These are phyloP conservation scores for Quercus gilva DNA, from an alignment of 306 rosid genomes.

Conservation along the genomic window DNA sequence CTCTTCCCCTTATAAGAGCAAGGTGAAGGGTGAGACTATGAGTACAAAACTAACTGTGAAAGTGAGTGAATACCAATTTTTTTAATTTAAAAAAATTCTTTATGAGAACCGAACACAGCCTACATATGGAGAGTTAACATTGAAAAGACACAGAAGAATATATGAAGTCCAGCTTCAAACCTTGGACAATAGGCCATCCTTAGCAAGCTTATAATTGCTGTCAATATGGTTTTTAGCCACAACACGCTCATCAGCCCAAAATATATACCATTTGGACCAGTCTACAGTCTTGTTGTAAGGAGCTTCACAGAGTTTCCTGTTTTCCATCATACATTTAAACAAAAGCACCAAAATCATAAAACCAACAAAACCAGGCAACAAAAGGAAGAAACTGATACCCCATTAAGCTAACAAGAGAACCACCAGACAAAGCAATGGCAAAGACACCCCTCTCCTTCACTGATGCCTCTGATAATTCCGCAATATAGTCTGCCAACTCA, in stretches of 20 bases:
- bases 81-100: no score
- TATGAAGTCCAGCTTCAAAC: constrained; percentile 41
- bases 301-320: constrained; percentile 84
- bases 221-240: constrained; percentile 85
- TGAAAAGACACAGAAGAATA: constrained; percentile 2
- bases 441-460: constrained; percentile 91
- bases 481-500: constrained; percentile 85
- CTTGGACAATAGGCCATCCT: constrained; percentile 80
- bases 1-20: no score
- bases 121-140: constrained; percentile 8
- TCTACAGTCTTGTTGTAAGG: constrained; percentile 96
- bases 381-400: constrained; percentile 74
- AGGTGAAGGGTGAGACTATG: no score
- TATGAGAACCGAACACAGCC: constrained; percentile 5
- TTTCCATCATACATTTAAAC: constrained; percentile 39
- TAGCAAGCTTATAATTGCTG: constrained; percentile 96
- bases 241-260: constrained; percentile 98
- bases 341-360: constrained; percentile 40
- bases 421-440: constrained; percentile 95
- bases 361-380: constrained; percentile 29
- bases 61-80: no score
- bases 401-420: constrained; percentile 96
- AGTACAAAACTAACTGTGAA: no score
- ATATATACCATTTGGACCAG: constrained; percentile 94
- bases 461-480: constrained; percentile 77